These are phyloP conservation scores for Ambrosiella xylebori DNA, from an alignment of 2,329 filamentous ascomycete genomes.

Conservation along the genomic window DNA sequence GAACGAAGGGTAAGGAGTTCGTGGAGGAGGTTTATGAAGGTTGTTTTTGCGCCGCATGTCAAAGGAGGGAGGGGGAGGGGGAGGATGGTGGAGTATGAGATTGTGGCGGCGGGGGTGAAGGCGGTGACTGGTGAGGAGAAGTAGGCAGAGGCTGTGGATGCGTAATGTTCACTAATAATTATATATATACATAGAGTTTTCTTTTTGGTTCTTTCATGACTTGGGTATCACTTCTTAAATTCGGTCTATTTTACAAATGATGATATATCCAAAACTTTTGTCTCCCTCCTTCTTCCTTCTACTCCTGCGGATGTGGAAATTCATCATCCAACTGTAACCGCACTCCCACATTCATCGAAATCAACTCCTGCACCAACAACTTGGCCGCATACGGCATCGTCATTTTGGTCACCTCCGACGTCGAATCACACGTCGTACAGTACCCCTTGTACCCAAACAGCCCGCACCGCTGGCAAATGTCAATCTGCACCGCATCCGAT, in stretches of 20 bases:
- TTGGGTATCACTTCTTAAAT: constrained; percentile 1
- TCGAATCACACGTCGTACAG: constrained; percentile 83
- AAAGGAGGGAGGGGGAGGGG: constrained; percentile 28
- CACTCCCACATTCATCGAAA: constrained; percentile 98
- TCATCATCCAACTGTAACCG: constrained; percentile 81
- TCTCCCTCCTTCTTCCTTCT: constrained; percentile 6
- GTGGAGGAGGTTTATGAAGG: constrained; percentile 66
- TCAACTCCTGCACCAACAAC: constrained; percentile 82
- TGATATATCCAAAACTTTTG: background rate
- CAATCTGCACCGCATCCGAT: constrained; percentile 76
- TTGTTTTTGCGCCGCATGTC: constrained; percentile 76
- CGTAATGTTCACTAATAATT: background rate
- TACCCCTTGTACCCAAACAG: constrained; percentile 91
- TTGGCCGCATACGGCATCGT: constrained; percentile 96
- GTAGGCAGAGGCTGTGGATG: background rate
- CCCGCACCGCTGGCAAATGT: constrained; percentile 86
- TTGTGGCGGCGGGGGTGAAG: constrained; percentile 47
- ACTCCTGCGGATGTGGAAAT: constrained; percentile 50
- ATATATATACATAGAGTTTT: background rate
- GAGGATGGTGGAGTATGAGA: constrained; percentile 52
- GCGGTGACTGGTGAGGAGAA: constrained; percentile 16
- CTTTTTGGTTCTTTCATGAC: background rate
- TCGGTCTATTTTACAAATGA: constrained; percentile 3
- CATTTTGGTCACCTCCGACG: constrained; percentile 73
- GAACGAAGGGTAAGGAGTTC: constrained; percentile 28